These are phyloP conservation scores for Fulvia fulva DNA, from an alignment of 2,329 filamentous ascomycete genomes.

Conservation along the genomic window DNA sequence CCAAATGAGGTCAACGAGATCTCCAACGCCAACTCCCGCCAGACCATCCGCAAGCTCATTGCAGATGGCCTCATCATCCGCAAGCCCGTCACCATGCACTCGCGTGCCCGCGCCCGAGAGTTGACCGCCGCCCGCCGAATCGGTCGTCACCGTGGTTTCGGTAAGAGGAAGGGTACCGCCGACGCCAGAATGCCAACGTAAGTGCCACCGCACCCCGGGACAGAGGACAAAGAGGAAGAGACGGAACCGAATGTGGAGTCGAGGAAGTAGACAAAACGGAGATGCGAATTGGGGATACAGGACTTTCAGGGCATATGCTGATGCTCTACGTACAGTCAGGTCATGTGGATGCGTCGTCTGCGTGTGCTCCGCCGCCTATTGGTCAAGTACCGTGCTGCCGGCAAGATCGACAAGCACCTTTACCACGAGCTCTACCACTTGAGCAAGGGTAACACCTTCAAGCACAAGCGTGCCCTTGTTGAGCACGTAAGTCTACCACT, in stretches of 20 bases:
- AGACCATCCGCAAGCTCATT: conserved; percentile 99
- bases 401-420: conserved; percentile 99
- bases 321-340: conserved; percentile 61
- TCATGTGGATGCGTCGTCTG: conserved; percentile 99
- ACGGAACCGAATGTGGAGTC: background rate
- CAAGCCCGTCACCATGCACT: conserved; percentile 99
- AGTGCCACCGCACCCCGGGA: conserved; percentile 37
- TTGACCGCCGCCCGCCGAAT: conserved; percentile 91
- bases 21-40: conserved; percentile 99
- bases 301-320: conserved; percentile 21
- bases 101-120: conserved; percentile 90
- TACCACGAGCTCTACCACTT: conserved; percentile 99
- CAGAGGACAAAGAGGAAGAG: conserved; percentile 1
- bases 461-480: conserved; percentile 99
- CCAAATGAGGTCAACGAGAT: conserved; percentile 99
- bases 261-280: background rate
- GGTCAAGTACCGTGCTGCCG: conserved; percentile 98
- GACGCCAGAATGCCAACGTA: conserved; percentile 99
- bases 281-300: background rate
- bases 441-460: conserved; percentile 99
- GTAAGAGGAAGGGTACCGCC: conserved; percentile 99
- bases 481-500: conserved; percentile 81
- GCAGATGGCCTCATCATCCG: conserved; percentile 99
- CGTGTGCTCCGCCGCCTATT: conserved; percentile 98
- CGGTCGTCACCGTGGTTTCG: conserved; percentile 97